Base-by-base conservation (phyloP, 75 land plant species). In the Cupressus sempervirens region DNA sequence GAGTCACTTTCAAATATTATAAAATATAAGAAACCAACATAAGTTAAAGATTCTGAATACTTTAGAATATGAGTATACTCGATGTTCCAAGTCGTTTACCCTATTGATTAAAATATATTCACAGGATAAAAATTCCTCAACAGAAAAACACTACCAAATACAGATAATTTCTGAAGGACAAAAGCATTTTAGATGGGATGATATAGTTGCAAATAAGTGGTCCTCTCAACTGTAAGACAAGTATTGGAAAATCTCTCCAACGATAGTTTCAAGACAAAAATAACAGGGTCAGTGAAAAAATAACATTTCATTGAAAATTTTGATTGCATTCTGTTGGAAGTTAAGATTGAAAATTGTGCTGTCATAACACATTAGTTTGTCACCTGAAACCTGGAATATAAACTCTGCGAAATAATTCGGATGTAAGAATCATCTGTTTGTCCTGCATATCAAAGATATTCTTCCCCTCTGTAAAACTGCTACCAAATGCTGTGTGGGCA, bases 311-410 rank as follows among this genome's bases (percentile, higher is more conserved):
- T 12, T 50, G 15, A 50, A 50, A 50, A 12, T 13, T 30, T 32
- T 50, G 14, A 50, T 50, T 50, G 53, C 1, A 50, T 50, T 50
- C 53, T 50, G 12, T 12, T 13, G 14, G 15, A 50, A 13, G 3
- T 50, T 50, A 50, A 50, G 53, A 50, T 50, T 50, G 35, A 34
- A 12, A 35, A 13, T 34, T 13, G 16, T 34, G 15, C 18, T 73
- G 15, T 35, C 36, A 32, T 2, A 34, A 73, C n/a, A 50, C 53
- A 11, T 1, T 1, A 50, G 53, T 50, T 50, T 50, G 53, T 50
- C 16, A 80, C 81, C 81, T 80, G 48, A 80, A 80, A 3, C 81
- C 81, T 50, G 53, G 53, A 50, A 50, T 50, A 50, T 50, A 50
- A 50, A 50, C 53, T 2, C 53, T 50, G 53, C 53, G 53, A 50